phyloP scores from a whole-genome alignment of 208 protist genomes.

The Acanthamoeba healyi region DNA sequence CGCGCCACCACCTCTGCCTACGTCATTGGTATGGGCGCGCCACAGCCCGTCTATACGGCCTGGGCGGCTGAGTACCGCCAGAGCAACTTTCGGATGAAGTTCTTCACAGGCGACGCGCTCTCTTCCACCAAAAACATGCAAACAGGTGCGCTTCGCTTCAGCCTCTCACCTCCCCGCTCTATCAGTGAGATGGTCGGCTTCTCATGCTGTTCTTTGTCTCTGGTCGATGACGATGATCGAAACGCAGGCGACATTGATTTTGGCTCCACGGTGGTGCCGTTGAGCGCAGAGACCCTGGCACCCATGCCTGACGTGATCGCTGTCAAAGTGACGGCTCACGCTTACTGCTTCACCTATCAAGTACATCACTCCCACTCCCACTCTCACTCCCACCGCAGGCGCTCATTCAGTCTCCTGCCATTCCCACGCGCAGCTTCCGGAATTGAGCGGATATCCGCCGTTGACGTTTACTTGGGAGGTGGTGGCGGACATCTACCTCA shows the following conservation, averaged over 20 bases:
- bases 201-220: background rate
- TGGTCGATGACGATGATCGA: background rate
- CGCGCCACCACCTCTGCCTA: background rate
- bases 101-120: conserved; percentile 1
- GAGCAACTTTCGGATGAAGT: conserved; percentile 23
- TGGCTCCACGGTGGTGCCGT: background rate
- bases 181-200: too few species aligned
- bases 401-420: too few species aligned
- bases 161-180: too few species aligned
- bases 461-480: background rate
- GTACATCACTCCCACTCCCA: too few species aligned
- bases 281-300: background rate
- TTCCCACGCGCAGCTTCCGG: background rate
- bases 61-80: conserved; percentile 6
- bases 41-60: background rate
- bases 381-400: too few species aligned
- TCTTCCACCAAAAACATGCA: background rate
- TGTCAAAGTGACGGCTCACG: background rate
- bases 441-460: background rate
- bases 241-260: background rate
- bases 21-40: background rate
- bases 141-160: background rate
- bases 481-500: background rate
- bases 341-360: background rate
- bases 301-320: conserved; percentile 19